phyloP scores from a whole-genome alignment of 164 flowering plant genomes.

The Magnolia officinalis region DNA sequence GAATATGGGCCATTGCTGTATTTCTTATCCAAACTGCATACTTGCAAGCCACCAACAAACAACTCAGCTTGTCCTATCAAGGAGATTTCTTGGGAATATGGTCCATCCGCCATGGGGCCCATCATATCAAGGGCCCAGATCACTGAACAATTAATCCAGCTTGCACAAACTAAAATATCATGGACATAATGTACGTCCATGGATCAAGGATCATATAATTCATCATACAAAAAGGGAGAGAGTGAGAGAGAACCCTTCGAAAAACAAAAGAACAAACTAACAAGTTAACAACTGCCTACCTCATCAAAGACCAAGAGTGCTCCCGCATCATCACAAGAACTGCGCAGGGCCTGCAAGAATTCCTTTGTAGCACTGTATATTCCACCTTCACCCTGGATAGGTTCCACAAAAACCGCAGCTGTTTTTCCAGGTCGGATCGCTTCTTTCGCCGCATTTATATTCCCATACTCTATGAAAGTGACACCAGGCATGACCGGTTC shows the following conservation, averaged over 20 bases:
- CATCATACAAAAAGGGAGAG: background rate
- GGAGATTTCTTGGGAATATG: no score
- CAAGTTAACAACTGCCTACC: conserved; percentile 35
- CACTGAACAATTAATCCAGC: background rate
- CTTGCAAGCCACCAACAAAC: no score
- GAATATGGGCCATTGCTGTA: no score
- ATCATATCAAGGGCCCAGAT: background rate
- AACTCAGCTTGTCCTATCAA: no score
- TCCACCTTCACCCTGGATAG: conserved; percentile 98
- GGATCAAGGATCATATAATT: background rate
- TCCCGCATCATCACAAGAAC: conserved; percentile 79
- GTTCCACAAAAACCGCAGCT: conserved; percentile 96
- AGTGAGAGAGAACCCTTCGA: background rate
- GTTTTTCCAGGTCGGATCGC: conserved; percentile 52
- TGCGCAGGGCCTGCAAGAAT: conserved; percentile 60
- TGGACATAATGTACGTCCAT: background rate
- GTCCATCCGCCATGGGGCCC: background rate
- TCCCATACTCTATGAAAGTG: conserved; percentile 79
- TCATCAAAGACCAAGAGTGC: conserved; percentile 87
- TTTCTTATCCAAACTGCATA: no score
- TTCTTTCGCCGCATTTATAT: conserved; percentile 51
- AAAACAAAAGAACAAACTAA: background rate
- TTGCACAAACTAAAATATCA: no score
- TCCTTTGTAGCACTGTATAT: conserved; percentile 76
- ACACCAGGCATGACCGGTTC: conserved; percentile 98